phyloP scores from a whole-genome alignment of 345 rosid species.

The Murraya koenigii region DNA sequence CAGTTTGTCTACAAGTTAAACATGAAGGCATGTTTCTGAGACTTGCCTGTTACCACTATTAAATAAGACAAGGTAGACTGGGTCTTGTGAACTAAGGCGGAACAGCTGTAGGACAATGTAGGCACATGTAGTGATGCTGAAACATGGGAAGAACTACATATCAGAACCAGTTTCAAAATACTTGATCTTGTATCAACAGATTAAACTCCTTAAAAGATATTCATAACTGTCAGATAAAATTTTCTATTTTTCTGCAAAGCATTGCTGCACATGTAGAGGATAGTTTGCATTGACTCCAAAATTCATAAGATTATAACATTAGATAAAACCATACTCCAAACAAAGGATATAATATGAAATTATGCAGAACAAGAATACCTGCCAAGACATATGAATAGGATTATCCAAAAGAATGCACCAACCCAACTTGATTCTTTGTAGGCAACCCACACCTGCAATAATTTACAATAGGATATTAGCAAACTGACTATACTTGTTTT shows the following conservation, averaged over 20 bases:
- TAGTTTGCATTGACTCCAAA: neutral
- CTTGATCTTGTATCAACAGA: neutral
- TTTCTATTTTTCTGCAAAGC: too few species aligned
- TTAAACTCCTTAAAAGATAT: neutral
- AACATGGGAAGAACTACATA: constrained; percentile 6
- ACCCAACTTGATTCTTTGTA: constrained; percentile 85
- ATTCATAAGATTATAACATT: neutral
- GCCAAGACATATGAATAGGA: constrained; percentile 71
- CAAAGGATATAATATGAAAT: neutral
- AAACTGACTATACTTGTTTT: neutral
- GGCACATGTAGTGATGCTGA: constrained; percentile 68
- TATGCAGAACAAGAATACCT: constrained; percentile 41
- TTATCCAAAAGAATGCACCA: constrained; percentile 60
- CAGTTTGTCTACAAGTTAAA: neutral
- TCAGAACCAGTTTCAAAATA: constrained; percentile 4
- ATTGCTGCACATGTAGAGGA: neutral
- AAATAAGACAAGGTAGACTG: constrained; percentile 63
- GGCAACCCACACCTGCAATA: constrained; percentile 65
- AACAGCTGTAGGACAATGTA: constrained; percentile 58
- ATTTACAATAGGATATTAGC: neutral
- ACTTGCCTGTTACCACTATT: constrained; percentile 48
- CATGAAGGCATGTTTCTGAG: neutral
- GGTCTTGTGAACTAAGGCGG: constrained; percentile 60
- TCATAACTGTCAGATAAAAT: neutral
- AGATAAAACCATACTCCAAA: neutral